A percentile compares a stretch with the other conserved stretches of the same genome.
phyloP scores from a whole-genome alignment of 1,284 basidiomycete genomes.

The Marasmius sp. region DNA sequence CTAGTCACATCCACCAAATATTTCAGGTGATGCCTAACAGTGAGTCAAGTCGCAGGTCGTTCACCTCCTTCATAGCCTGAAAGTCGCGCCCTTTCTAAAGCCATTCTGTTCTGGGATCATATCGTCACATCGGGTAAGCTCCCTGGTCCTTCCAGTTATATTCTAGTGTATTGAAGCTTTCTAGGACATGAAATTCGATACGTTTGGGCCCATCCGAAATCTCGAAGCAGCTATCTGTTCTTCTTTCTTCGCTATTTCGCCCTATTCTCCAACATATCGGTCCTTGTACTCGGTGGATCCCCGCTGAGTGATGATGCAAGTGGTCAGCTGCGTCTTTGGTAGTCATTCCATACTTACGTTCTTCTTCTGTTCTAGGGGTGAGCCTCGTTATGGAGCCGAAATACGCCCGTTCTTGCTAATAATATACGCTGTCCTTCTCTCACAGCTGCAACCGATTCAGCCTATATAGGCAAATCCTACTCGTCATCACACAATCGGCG shows the following conservation, averaged over 20 bases:
- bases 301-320: not conserved
- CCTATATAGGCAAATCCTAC: not conserved
- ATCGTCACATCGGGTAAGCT: not conserved
- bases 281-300: not conserved
- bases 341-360: not conserved
- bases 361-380: not conserved
- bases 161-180: no score
- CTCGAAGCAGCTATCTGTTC: constrained; percentile 1
- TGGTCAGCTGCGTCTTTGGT: not conserved
- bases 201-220: not conserved
- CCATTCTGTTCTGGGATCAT: not conserved
- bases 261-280: not conserved
- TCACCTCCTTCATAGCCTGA: not conserved
- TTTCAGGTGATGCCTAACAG: not conserved
- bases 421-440: not conserved
- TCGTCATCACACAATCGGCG: not conserved
- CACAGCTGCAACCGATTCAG: not conserved
- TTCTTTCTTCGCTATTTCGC: not conserved
- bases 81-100: not conserved
- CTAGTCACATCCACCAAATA: not conserved
- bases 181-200: not conserved
- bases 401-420: no score
- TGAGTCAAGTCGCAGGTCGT: not conserved
- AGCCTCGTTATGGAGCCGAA: no score
- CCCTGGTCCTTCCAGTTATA: not conserved